Evolutionary conservation across 2,329 filamentous ascomycete genomes (phyloP).

Genomic region (Chaetomiaceae sp.): DNA sequence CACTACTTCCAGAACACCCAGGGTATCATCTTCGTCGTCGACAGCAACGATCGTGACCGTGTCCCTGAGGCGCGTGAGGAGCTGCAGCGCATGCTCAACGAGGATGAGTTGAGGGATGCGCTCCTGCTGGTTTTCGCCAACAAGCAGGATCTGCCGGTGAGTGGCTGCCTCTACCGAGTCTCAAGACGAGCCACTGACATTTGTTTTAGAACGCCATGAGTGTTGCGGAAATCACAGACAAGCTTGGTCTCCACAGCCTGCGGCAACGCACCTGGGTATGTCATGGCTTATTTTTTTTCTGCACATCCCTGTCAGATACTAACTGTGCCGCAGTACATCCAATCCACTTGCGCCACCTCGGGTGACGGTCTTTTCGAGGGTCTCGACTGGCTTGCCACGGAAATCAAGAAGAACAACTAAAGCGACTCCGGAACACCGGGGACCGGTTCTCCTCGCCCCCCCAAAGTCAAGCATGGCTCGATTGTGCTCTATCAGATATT

Average conservation of each 20-base stretch:
- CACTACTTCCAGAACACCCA: conserved; percentile 99
- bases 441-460: conserved; percentile 34
- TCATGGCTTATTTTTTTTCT: conserved; percentile 27
- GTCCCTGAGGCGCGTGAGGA: conserved; percentile 95
- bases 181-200: conserved; percentile 27
- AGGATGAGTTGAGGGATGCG: conserved; percentile 96
- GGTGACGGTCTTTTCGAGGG: conserved; percentile 99
- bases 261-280: conserved; percentile 98
- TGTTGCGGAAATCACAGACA: conserved; percentile 99
- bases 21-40: conserved; percentile 99
- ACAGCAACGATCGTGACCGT: conserved; percentile 98
- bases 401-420: conserved; percentile 70
- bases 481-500: conserved; percentile 56
- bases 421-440: conserved; percentile 32
- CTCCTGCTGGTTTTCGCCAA: conserved; percentile 97
- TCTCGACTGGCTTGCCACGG: conserved; percentile 87
- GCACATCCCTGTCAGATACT: conserved; percentile 1
- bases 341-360: conserved; percentile 98
- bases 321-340: conserved; percentile 70
- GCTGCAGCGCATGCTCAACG: conserved; percentile 96
- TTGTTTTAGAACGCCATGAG: conserved; percentile 88
- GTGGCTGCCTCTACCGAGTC: conserved; percentile 31
- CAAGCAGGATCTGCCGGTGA: conserved; percentile 98
- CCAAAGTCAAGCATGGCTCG: conserved; percentile 44
- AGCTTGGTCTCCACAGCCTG: conserved; percentile 98